Evolutionary conservation across 1,139 yeast genomes (phyloP).

Genomic region (Kurtzmaniella natalensis): DNA sequence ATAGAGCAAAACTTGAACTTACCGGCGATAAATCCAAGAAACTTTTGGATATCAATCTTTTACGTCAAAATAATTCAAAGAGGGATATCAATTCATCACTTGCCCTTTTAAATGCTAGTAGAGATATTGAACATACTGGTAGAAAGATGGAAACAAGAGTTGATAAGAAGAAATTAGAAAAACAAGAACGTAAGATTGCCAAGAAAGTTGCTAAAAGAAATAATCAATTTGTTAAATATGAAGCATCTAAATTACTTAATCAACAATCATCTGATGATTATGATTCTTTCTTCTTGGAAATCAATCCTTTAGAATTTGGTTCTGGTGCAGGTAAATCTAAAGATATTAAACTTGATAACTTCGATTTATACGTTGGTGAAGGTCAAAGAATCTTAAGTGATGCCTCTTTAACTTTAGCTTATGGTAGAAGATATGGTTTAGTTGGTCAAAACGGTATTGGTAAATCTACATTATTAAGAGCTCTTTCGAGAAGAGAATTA

Average conservation of each 20-base stretch:
- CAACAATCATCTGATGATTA: conserved; percentile 67
- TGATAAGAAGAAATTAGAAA: conserved; percentile 92
- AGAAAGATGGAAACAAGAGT: conserved; percentile 91
- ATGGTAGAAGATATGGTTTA: conserved; percentile 93
- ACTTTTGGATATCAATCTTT: conserved; percentile 63
- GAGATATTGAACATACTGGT: conserved; percentile 88
- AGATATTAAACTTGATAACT: conserved; percentile 87
- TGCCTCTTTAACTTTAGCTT: conserved; percentile 79
- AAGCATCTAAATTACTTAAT: conserved; percentile 81
- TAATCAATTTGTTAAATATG: conserved; percentile 82
- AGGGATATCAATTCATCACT: conserved; percentile 70
- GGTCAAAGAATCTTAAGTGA: conserved; percentile 91
- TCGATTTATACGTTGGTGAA: conserved; percentile 92
- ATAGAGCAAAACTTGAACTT: conserved; percentile 63
- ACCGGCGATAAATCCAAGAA: conserved; percentile 83
- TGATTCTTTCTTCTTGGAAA: conserved; percentile 90
- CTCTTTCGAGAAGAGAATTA: conserved; percentile 88
- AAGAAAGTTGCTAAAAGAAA: conserved; percentile 94
- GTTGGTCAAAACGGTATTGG: conserved; percentile 99
- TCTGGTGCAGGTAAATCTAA: conserved; percentile 91
- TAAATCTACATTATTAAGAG: conserved; percentile 88
- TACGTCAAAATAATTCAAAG: conserved; percentile 55
- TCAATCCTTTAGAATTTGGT: conserved; percentile 90
- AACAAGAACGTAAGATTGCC: conserved; percentile 95
- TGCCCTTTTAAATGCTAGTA: conserved; percentile 68